Evolutionary conservation across 108 stramenopile species (phyloP).

Genomic region (Stephanodiscus triporus): DNA sequence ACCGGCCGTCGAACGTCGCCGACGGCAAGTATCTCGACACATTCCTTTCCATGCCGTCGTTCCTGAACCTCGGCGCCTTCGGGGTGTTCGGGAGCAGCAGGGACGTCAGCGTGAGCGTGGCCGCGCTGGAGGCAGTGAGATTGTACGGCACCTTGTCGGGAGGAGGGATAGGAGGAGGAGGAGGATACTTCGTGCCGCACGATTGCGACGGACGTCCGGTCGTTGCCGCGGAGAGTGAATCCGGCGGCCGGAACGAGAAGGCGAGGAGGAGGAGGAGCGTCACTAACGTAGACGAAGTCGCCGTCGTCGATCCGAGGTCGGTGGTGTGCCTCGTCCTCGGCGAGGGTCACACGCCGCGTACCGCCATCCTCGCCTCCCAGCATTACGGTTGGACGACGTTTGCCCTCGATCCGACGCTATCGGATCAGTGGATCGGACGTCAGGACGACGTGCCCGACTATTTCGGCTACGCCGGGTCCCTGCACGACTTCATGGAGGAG

Average conservation of each 20-base stretch:
- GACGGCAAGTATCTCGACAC: conserved; percentile 49
- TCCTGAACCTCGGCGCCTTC: conserved; percentile 40
- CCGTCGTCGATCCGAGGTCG: conserved; percentile 30
- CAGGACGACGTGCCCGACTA: conserved; percentile 35
- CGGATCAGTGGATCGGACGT: conserved; percentile 42
- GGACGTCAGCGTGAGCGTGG: conserved; percentile 47
- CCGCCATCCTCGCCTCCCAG: conserved; percentile 38
- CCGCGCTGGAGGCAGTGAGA: conserved; percentile 44
- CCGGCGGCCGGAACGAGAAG: neutral
- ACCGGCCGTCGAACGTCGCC: conserved; percentile 41
- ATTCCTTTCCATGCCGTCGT: conserved; percentile 39
- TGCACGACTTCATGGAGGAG: conserved; percentile 35
- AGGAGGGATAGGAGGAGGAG: neutral
- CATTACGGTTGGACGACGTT: conserved; percentile 51
- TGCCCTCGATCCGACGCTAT: conserved; percentile 39
- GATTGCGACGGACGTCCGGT: conserved; percentile 30
- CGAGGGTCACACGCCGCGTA: conserved; percentile 40
- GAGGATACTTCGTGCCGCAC: conserved; percentile 32
- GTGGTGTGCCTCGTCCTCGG: conserved; percentile 43
- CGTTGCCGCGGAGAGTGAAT: neutral
- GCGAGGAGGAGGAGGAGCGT: neutral
- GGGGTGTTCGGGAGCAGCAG: conserved; percentile 24
- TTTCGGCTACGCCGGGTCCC: conserved; percentile 38
- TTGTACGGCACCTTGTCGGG: conserved; percentile 40
- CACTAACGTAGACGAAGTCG: neutral